Percentiles rank a stretch among this genome's conserved stretches.
Evolutionary conservation across 805 yeast species (phyloP).

Genomic region (Tetrapisispora pingtungensis): DNA sequence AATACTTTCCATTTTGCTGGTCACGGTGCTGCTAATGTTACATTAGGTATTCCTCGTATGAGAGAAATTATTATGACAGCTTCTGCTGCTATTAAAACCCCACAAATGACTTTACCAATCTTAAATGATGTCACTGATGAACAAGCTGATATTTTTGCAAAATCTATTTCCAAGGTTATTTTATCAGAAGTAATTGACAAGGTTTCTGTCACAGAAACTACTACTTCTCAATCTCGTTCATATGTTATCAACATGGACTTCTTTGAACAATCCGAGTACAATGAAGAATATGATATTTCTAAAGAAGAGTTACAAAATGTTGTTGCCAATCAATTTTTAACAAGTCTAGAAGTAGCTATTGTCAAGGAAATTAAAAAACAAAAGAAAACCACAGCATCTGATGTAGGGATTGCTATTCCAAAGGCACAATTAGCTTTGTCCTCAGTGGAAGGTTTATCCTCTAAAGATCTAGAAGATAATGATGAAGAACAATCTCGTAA

Average conservation of each 20-base stretch:
- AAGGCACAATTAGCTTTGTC: constrained; percentile 40
- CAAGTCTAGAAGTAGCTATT: constrained; percentile 60
- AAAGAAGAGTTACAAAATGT: constrained; percentile 68
- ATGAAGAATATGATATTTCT: constrained; percentile 78
- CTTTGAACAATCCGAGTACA: constrained; percentile 68
- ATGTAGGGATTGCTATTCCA: constrained; percentile 63
- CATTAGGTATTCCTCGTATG: constrained; percentile 99
- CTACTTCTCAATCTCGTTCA: constrained; percentile 50
- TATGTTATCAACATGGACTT: constrained; percentile 68
- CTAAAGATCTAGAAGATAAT: constrained; percentile 35
- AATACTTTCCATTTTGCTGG: constrained; percentile 98
- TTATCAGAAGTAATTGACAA: constrained; percentile 83
- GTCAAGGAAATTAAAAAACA: constrained; percentile 76
- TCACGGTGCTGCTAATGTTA: constrained; percentile 99
- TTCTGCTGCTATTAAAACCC: constrained; percentile 89
- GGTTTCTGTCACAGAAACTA: constrained; percentile 79
- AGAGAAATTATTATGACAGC: constrained; percentile 99
- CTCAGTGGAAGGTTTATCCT: constrained; percentile 25
- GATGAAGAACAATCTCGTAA: constrained; percentile 49
- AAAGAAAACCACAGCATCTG: constrained; percentile 47
- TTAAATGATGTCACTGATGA: constrained; percentile 69
- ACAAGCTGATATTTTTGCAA: constrained; percentile 87
- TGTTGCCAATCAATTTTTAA: constrained; percentile 55
- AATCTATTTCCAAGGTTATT: constrained; percentile 73
- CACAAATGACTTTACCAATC: constrained; percentile 93